These are phyloP conservation scores for Fremontodendron californicum DNA, from an alignment of 345 rosid species.

Conservation along the genomic window DNA sequence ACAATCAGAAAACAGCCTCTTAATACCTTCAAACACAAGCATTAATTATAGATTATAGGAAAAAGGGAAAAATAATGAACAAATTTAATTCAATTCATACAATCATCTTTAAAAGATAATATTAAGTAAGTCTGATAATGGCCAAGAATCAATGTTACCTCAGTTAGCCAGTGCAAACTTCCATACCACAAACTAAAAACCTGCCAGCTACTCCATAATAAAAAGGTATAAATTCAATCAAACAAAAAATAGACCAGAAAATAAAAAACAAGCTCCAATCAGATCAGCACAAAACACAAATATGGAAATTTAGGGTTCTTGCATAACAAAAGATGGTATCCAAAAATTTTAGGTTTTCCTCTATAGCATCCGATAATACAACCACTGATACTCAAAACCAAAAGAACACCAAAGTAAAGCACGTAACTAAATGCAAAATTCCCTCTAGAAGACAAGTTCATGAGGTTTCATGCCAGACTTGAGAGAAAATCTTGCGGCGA, in stretches of 20 bases:
- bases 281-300: not conserved
- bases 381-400: conserved; percentile 1
- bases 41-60: too few species aligned
- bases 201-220: not conserved
- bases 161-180: not conserved
- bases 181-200: too few species aligned
- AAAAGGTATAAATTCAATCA: not conserved
- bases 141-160: not conserved
- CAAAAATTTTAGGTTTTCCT: not conserved
- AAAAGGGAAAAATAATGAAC: too few species aligned
- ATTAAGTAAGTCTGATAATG: too few species aligned
- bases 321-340: not conserved
- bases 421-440: conserved; percentile 1
- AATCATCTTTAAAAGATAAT: too few species aligned
- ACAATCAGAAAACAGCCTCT: too few species aligned
- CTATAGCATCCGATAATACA: not conserved
- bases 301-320: not conserved
- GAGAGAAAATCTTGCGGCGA: conserved; percentile 76
- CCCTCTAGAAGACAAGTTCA: conserved; percentile 65
- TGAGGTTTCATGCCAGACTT: conserved; percentile 81
- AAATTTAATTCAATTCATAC: too few species aligned
- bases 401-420: conserved; percentile 8
- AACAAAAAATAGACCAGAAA: not conserved
- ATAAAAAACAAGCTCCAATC: not conserved
- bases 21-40: too few species aligned